A percentile compares a stretch with the other conserved stretches of the same genome.
phyloP scores from a whole-genome alignment of 208 protist species.

The Angomonas deanei region DNA sequence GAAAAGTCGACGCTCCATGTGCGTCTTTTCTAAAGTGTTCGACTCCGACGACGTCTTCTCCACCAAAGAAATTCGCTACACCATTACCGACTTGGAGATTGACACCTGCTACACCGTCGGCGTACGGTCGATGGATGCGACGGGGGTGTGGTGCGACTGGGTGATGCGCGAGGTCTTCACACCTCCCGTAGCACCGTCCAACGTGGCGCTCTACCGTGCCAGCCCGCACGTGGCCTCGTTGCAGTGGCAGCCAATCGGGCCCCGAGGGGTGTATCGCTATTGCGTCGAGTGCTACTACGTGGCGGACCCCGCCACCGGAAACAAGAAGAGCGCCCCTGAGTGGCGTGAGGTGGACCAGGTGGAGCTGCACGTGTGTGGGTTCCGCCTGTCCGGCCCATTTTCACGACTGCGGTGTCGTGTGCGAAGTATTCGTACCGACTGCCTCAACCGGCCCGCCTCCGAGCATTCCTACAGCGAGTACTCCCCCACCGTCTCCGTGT shows the following conservation, averaged over 20 bases:
- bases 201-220: conserved; percentile 60
- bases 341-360: conserved; percentile 81
- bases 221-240: conserved; percentile 77
- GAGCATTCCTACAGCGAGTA: conserved; percentile 56
- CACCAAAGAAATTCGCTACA: conserved; percentile 15
- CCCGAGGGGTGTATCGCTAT: not conserved
- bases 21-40: conserved; percentile 2
- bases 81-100: conserved; percentile 33
- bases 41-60: conserved; percentile 7
- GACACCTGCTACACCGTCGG: conserved; percentile 62
- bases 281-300: conserved; percentile 3
- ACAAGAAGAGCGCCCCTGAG: conserved; percentile 13
- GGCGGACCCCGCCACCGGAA: conserved; percentile 5
- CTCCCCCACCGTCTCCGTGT: conserved; percentile 62
- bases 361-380: conserved; percentile 55
- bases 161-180: conserved; percentile 55
- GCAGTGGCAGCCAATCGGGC: conserved; percentile 58
- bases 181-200: conserved; percentile 54
- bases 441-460: not conserved
- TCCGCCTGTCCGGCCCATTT: conserved; percentile 48
- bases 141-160: conserved; percentile 71
- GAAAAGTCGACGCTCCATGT: not conserved
- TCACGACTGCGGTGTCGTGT: conserved; percentile 80
- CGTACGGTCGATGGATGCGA: conserved; percentile 72
- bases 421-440: conserved; percentile 13